phyloP scores from a whole-genome alignment of 352 stramenopile species.

The Pilasporangium apinafurcum region DNA sequence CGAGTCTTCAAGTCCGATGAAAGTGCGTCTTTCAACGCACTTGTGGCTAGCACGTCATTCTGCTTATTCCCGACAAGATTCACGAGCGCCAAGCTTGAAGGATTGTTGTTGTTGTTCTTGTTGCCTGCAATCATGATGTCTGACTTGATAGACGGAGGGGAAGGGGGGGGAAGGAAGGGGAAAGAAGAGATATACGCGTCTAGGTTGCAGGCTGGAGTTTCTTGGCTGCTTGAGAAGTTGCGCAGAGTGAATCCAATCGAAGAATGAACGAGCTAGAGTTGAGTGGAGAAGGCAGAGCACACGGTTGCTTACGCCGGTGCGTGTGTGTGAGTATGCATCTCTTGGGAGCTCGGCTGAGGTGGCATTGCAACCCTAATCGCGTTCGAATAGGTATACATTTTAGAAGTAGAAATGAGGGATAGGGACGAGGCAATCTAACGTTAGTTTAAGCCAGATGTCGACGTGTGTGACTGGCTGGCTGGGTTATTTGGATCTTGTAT shows the following conservation, averaged over 20 bases:
- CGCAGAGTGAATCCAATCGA: slow-evolving; percentile 19
- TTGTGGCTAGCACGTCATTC: slow-evolving; percentile 47
- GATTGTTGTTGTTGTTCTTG: slow-evolving; percentile 8
- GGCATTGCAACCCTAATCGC: no score
- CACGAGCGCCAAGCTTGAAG: slow-evolving; percentile 3
- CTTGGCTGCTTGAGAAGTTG: slow-evolving; percentile 8
- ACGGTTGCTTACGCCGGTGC: no score
- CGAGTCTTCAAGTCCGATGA: slow-evolving; percentile 66
- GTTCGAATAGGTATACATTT: no score
- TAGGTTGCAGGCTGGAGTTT: slow-evolving; percentile 2
- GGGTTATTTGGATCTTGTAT: background rate
- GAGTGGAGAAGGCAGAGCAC: no score
- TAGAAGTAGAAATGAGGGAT: no score
- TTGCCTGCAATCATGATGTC: slow-evolving; percentile 11
- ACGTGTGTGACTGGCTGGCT: no score
- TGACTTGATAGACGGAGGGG: background rate
- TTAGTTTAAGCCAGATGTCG: no score
- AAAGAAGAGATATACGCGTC: background rate
- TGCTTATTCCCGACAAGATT: slow-evolving; percentile 6
- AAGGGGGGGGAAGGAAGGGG: background rate
- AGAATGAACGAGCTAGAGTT: slow-evolving; percentile 37
- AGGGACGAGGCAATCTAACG: no score
- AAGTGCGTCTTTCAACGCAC: slow-evolving; percentile 70
- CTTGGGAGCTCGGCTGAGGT: no score
- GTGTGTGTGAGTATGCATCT: no score